Conservation (phyloP, 1,284 basidiomycete genomes). For the Trichosporon faecale region DNA sequence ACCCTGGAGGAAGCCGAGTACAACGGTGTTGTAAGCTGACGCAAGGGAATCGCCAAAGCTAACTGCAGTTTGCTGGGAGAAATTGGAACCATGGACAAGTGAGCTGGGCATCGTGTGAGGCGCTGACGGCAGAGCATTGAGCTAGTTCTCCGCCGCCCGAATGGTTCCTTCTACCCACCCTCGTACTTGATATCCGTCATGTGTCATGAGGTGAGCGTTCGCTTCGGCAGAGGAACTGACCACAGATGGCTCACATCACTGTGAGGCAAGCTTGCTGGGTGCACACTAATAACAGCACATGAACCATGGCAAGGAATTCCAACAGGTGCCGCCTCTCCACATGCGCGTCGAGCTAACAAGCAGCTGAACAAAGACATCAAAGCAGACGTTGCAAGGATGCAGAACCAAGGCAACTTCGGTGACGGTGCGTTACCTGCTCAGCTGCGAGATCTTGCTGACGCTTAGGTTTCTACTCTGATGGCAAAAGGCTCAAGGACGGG, state of each 20-base stretch:
- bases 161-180: slow-evolving; percentile 47
- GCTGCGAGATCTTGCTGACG: neutral
- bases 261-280: slow-evolving; percentile 17
- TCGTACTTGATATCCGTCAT: slow-evolving; percentile 48
- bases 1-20: slow-evolving; percentile 49
- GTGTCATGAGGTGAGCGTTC: slow-evolving; percentile 48
- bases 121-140: slow-evolving; percentile 37
- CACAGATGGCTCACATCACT: slow-evolving; percentile 50
- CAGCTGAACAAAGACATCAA: slow-evolving; percentile 49
- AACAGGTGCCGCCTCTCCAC: slow-evolving; percentile 31
- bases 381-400: slow-evolving; percentile 41
- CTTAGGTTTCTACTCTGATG: slow-evolving; percentile 49
- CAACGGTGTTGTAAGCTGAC: slow-evolving; percentile 44
- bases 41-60: slow-evolving; percentile 12
- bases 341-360: slow-evolving; percentile 8
- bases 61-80: slow-evolving; percentile 44
- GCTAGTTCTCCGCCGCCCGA: slow-evolving; percentile 48
- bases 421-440: slow-evolving; percentile 37
- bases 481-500: slow-evolving; percentile 40
- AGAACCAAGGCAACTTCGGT: slow-evolving; percentile 45
- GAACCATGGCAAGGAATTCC: slow-evolving; percentile 51
- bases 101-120: neutral
- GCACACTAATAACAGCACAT: slow-evolving; percentile 40
- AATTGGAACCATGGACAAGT: slow-evolving; percentile 54
- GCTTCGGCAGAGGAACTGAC: neutral